phyloP scores from a whole-genome alignment of 768 basidiomycete species.

The Lentinus brumalis region DNA sequence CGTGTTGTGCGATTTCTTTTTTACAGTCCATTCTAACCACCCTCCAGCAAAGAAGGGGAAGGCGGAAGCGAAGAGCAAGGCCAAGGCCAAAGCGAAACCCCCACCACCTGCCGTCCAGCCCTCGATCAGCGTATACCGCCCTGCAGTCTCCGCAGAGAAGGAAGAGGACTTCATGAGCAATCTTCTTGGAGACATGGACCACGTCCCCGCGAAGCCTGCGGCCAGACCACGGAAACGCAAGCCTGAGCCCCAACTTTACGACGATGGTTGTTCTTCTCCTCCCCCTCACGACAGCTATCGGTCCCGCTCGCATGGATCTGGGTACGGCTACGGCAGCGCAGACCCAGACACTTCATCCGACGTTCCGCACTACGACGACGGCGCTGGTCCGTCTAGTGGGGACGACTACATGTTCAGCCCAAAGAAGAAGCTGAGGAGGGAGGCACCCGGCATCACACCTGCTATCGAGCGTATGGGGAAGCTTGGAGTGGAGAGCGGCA shows the following conservation, averaged over 20 bases:
- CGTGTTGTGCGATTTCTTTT: conserved; percentile 15
- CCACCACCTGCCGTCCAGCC: conserved; percentile 54
- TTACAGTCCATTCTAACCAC: conserved; percentile 26
- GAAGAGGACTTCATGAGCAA: conserved; percentile 90
- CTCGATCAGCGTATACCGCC: conserved; percentile 80
- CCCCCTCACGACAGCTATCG: conserved; percentile 17
- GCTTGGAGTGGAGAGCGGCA: conserved; percentile 48
- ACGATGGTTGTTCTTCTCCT: conserved; percentile 27
- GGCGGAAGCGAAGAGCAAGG: conserved; percentile 41
- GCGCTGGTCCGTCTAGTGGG: conserved; percentile 43
- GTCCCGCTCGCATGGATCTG: not conserved
- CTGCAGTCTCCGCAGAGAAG: conserved; percentile 70
- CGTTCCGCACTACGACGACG: conserved; percentile 28
- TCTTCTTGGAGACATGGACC: conserved; percentile 74
- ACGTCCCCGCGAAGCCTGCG: conserved; percentile 40
- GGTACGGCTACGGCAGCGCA: conserved; percentile 15
- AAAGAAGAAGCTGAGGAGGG: conserved; percentile 62
- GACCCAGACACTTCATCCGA: conserved; percentile 34
- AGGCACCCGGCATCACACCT: conserved; percentile 48
- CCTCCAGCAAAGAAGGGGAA: conserved; percentile 44
- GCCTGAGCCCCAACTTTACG: conserved; percentile 45
- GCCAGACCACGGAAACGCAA: conserved; percentile 66
- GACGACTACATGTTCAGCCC: conserved; percentile 71
- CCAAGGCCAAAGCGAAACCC: conserved; percentile 48
- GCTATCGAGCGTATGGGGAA: conserved; percentile 59